A percentile compares a stretch with the other conserved stretches of the same genome.
phyloP scores from a whole-genome alignment of 345 rosid genomes.

The Euphorbia peplus region DNA sequence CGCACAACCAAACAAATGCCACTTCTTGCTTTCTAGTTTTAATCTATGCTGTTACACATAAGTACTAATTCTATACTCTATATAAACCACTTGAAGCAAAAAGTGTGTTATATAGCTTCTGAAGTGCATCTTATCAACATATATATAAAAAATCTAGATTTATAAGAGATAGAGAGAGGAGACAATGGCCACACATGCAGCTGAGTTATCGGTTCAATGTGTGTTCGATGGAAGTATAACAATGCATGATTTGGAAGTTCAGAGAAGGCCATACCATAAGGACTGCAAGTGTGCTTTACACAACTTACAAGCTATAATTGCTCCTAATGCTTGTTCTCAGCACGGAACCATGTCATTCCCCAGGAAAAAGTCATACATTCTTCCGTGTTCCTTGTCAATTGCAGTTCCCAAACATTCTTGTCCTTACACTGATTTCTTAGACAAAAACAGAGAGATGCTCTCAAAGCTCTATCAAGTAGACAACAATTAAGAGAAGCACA shows the following conservation, averaged over 20 bases:
- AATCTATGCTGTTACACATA: no score
- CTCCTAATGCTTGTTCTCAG: slow-evolving; percentile 10
- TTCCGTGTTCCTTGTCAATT: not conserved
- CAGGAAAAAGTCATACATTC: not conserved
- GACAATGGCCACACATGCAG: slow-evolving; percentile 22
- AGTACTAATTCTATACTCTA: no score
- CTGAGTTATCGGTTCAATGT: slow-evolving; percentile 14
- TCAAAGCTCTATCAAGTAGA: not conserved
- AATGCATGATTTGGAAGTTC: slow-evolving; percentile 9
- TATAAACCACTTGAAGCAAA: no score
- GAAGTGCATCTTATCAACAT: not conserved
- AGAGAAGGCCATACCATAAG: slow-evolving; percentile 42
- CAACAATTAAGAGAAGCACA: not conserved
- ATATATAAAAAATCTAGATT: not conserved
- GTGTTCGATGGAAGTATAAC: slow-evolving; percentile 21
- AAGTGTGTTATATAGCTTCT: no score
- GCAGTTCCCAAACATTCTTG: not conserved
- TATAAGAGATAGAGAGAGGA: not conserved
- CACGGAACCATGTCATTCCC: slow-evolving; percentile 12
- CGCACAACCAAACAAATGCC: no score
- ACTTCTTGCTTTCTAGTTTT: no score
- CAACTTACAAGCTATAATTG: slow-evolving; percentile 18
- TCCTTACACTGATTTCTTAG: not conserved
- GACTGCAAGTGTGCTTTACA: slow-evolving; percentile 44
- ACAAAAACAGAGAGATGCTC: not conserved